A percentile compares a stretch with the other conserved stretches of the same genome.
phyloP scores from a whole-genome alignment of 2,329 filamentous ascomycete species.

The Sarocladiaceae sp. region DNA sequence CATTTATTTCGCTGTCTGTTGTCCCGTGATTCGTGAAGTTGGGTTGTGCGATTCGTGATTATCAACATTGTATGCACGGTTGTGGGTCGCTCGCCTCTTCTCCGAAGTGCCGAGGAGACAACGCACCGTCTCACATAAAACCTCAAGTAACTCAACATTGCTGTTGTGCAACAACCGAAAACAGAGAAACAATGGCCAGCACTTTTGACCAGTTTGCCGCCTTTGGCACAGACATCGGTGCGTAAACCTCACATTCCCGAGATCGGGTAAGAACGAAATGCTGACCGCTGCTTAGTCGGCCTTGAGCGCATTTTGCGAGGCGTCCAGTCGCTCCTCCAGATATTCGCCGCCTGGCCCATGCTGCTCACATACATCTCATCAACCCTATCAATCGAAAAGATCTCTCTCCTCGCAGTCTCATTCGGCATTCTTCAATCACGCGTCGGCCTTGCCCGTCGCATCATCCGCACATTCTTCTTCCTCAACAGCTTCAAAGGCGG shows the following conservation, averaged over 20 bases:
- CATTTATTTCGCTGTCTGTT: background rate
- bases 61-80: background rate
- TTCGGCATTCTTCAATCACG: conserved; percentile 33
- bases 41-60: background rate
- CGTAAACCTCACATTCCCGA: conserved; percentile 13
- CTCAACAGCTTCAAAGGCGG: conserved; percentile 54
- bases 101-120: background rate
- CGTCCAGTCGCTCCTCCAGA: conserved; percentile 46
- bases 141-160: too few relatives aligned
- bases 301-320: conserved; percentile 58
- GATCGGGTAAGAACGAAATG: too few relatives aligned
- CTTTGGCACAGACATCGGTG: conserved; percentile 45
- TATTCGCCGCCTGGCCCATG: conserved; percentile 41
- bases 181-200: conserved; percentile 21
- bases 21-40: background rate
- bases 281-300: conserved; percentile 38
- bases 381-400: conserved; percentile 13
- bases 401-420: conserved; percentile 25
- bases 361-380: conserved; percentile 28
- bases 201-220: conserved; percentile 31
- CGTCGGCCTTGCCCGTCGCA: conserved; percentile 51
- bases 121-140: background rate
- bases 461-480: conserved; percentile 66
- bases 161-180: background rate
- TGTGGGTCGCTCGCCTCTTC: conserved; percentile 12